Base-by-base conservation (phyloP, 1,284 basidiomycete genomes). In the Laetiporus sulphureus region DNA sequence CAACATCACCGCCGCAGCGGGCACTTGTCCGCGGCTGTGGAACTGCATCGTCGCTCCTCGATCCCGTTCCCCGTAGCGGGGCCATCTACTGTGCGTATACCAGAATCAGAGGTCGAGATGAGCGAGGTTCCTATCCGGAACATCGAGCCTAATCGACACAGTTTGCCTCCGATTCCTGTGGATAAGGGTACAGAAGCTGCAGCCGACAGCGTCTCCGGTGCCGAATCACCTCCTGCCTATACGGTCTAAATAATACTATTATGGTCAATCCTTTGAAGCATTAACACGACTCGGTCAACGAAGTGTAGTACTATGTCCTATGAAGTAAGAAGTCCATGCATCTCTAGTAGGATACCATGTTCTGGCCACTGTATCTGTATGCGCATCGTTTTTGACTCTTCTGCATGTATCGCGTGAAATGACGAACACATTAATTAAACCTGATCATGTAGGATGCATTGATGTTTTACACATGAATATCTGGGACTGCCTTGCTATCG, bases 181-280 rank as follows among this genome's bases (percentile, higher is more conserved):
- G 34, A 7, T 19, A 42, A 42, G 25, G 40, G 34, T 4, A 34
- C 33, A 6, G 40, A 42, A n/a, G 40, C 40, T 31, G 40, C 40
- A 16, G 16, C 40, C 5, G 34, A 36, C 15, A 15, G 24, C 15
- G 25, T 16, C 11, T 19, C 31, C 6, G 16, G 27, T 21, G 40
- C 20, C 18, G 34, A 42, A 7, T 19, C 25, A 24, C 40, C 40
- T 23, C 40, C 40, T 24, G 40, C 40, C 7, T 42, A 42, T 16
- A 22, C 40, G 4, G 40, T 19, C 20, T 42, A 19, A 24, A 29
- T 6, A n/a, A n/a, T n/a, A n/a, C n/a, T n/a, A n/a, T n/a, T n/a
- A n/a, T n/a, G n/a, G n/a, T n/a, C n/a, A n/a, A n/a, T n/a, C n/a
- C n/a, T n/a, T n/a, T n/a, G n/a, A n/a, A n/a, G n/a, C n/a, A n/a